A percentile compares a stretch with the other conserved stretches of the same genome.
Evolutionary conservation across 2,329 filamentous ascomycete genomes (phyloP).

Genomic region (Alternaria tenuissima): DNA sequence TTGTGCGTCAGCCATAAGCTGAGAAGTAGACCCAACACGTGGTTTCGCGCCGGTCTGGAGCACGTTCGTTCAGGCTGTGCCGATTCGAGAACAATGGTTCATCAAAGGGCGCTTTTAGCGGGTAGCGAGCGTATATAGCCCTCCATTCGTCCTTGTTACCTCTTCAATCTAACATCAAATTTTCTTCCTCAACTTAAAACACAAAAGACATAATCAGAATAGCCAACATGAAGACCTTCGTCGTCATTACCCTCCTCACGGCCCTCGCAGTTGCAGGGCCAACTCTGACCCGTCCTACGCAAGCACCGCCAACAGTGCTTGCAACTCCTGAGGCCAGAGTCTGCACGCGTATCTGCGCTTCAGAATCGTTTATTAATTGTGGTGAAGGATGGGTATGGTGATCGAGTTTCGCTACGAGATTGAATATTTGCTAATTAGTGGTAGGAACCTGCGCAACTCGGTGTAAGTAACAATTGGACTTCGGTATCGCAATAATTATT

Average conservation of each 20-base stretch:
- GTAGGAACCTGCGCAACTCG: neutral
- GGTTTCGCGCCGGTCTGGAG: neutral
- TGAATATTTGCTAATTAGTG: neutral
- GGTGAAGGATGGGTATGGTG: neutral
- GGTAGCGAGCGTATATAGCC: neutral
- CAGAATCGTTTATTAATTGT: neutral
- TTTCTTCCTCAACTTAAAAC: neutral
- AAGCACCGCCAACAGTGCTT: neutral
- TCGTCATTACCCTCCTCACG: neutral
- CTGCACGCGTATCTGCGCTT: neutral
- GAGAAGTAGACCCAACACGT: neutral
- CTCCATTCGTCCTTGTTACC: neutral
- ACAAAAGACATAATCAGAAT: neutral
- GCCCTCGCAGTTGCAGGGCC: neutral
- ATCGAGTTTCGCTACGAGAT: neutral
- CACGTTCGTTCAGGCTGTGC: neutral
- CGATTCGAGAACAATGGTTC: neutral
- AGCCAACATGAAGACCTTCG: neutral
- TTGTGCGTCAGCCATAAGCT: slow-evolving; percentile 1
- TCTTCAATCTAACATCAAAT: neutral
- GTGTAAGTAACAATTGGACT: neutral
- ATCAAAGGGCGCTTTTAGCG: neutral
- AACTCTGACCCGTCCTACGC: neutral
- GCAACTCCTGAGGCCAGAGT: neutral
- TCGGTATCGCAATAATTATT: too few species aligned